phyloP scores from a whole-genome alignment of 2,329 filamentous ascomycete genomes.

The Didymella exigua region DNA sequence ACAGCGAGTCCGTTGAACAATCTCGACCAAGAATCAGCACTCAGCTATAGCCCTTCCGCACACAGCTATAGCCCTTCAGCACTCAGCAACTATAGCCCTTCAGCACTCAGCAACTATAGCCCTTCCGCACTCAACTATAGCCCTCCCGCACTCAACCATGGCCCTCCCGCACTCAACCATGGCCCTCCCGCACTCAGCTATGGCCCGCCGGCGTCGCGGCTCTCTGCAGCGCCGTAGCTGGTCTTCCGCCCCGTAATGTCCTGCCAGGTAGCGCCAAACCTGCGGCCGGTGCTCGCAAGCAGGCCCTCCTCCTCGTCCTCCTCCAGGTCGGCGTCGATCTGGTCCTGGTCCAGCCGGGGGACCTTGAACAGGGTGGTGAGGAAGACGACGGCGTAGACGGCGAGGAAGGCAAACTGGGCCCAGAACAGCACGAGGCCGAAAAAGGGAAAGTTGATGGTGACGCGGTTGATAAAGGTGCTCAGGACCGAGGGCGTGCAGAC shows the following conservation, averaged over 20 bases:
- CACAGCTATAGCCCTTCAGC: too few species aligned
- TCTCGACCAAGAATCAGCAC: neutral
- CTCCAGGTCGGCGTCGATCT: conserved; percentile 87
- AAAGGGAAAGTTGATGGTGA: conserved; percentile 93
- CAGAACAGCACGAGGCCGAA: conserved; percentile 94
- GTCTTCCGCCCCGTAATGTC: conserved; percentile 71
- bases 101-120: too few species aligned
- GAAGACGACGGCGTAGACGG: conserved; percentile 80
- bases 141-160: too few species aligned
- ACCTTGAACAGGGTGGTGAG: conserved; percentile 78
- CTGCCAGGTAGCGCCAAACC: conserved; percentile 87
- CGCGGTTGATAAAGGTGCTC: conserved; percentile 89
- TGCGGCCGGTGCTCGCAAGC: conserved; percentile 78
- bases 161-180: too few species aligned
- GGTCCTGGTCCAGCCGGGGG: conserved; percentile 74
- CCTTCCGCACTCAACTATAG: too few species aligned
- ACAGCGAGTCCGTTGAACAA: neutral
- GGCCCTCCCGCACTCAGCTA: too few species aligned
- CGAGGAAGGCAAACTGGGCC: conserved; percentile 92
- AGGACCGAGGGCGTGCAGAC: conserved; percentile 92
- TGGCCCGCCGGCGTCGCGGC: too few species aligned
- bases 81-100: too few species aligned
- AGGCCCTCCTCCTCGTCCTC: conserved; percentile 93
- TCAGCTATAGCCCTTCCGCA: too few species aligned
- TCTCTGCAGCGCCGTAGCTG: conserved; percentile 40